These are phyloP conservation scores for Mortierella antarctica DNA, from an alignment of 192 early-diverging fungal species.

Conservation along the genomic window DNA sequence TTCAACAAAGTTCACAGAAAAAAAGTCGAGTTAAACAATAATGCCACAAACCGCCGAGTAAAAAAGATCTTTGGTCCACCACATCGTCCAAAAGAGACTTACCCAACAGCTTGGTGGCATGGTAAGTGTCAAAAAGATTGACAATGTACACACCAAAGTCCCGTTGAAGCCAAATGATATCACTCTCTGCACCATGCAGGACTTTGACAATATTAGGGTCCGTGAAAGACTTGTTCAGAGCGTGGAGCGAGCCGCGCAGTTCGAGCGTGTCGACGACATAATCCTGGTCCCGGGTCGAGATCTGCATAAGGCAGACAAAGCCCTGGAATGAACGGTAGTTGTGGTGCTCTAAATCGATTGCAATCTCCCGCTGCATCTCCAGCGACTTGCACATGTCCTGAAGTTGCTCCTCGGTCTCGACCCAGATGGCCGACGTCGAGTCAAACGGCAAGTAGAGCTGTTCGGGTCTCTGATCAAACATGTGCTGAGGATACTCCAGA, in stretches of 20 bases:
- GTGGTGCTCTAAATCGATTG: constrained; percentile 97
- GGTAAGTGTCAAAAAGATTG: constrained; percentile 96
- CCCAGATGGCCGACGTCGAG: constrained; percentile 76
- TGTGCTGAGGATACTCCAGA: constrained; percentile 75
- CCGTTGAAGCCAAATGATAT: constrained; percentile 96
- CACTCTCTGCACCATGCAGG: constrained; percentile 96
- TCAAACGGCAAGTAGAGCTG: constrained; percentile 73
- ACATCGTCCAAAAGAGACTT: background rate
- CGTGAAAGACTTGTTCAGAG: constrained; percentile 88
- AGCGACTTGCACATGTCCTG: constrained; percentile 72
- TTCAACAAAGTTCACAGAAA: background rate
- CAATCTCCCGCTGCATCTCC: constrained; percentile 75
- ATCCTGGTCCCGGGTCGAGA: constrained; percentile 89
- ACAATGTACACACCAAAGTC: constrained; percentile 98
- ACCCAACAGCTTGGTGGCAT: constrained; percentile 87
- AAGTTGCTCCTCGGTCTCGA: constrained; percentile 84
- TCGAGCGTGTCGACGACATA: constrained; percentile 91
- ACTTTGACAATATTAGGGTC: constrained; percentile 91
- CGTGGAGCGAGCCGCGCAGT: constrained; percentile 75
- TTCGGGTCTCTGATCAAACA: constrained; percentile 68
- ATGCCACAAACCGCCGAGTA: background rate
- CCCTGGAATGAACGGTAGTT: constrained; percentile 96
- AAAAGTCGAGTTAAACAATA: background rate
- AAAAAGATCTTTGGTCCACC: background rate
- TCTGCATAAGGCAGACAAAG: constrained; percentile 93